Conservation (phyloP, 2,329 filamentous ascomycete genomes). For the Paradendryphiella salina region DNA sequence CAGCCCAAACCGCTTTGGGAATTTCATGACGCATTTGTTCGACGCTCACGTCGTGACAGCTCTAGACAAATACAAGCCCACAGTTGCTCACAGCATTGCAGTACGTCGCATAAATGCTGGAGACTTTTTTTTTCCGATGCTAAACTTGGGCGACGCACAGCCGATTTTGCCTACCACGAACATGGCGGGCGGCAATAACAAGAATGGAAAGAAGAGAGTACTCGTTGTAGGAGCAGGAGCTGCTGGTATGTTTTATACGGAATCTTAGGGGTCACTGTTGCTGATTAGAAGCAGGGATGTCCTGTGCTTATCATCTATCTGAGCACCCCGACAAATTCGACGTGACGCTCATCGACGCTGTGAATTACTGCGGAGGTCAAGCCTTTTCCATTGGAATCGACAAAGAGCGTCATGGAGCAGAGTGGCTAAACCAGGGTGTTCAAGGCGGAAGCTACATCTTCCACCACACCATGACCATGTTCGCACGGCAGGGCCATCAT, state of each 20-base stretch:
- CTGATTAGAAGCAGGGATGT: slow-evolving; percentile 53
- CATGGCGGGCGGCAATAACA: slow-evolving; percentile 34
- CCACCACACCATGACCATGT: slow-evolving; percentile 69
- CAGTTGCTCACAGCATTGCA: not conserved
- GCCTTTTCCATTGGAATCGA: slow-evolving; percentile 62
- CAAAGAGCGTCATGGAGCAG: slow-evolving; percentile 59
- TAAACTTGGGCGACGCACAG: slow-evolving; percentile 29
- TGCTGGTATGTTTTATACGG: slow-evolving; percentile 36
- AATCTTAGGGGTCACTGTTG: not conserved
- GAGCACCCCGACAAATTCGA: slow-evolving; percentile 68
- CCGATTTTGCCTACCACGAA: slow-evolving; percentile 39
- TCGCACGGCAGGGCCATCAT: slow-evolving; percentile 59
- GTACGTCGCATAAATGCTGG: slow-evolving; percentile 2
- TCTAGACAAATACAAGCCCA: slow-evolving; percentile 20
- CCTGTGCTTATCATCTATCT: slow-evolving; percentile 67
- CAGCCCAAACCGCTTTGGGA: slow-evolving; percentile 30
- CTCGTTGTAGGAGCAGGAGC: slow-evolving; percentile 48
- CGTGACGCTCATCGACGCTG: slow-evolving; percentile 51
- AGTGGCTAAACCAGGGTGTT: slow-evolving; percentile 65
- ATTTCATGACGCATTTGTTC: slow-evolving; percentile 41
- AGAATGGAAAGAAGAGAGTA: slow-evolving; percentile 41
- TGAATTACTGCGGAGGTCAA: slow-evolving; percentile 63
- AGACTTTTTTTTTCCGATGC: slow-evolving; percentile 18
- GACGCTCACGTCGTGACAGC: slow-evolving; percentile 15
- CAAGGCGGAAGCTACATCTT: slow-evolving; percentile 68